These are phyloP conservation scores for Prunus padus DNA, from an alignment of 306 rosid species.

Conservation along the genomic window DNA sequence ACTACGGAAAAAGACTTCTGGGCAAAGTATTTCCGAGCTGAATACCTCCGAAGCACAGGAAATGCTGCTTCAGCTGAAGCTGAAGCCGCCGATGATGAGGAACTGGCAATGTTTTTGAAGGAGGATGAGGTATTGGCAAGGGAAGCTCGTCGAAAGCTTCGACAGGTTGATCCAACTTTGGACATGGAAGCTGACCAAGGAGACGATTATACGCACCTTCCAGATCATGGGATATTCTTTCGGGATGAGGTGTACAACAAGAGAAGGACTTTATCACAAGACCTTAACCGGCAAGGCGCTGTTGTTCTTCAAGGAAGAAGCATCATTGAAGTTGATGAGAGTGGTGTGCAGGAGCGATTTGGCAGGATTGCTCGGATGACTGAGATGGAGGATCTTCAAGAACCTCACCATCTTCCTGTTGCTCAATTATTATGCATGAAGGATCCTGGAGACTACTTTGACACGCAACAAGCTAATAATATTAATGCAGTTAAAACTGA, in stretches of 20 bases:
- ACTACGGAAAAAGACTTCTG: slow-evolving; percentile 89
- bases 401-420: slow-evolving; percentile 53
- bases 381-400: slow-evolving; percentile 85
- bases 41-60: slow-evolving; percentile 77
- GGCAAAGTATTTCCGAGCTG: slow-evolving; percentile 96
- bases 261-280: slow-evolving; percentile 77
- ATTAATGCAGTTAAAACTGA: slow-evolving; percentile 65
- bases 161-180: slow-evolving; percentile 86
- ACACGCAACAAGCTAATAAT: slow-evolving; percentile 71
- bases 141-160: slow-evolving; percentile 82
- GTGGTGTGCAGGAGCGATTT: slow-evolving; percentile 52
- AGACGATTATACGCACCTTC: slow-evolving; percentile 93
- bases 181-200: slow-evolving; percentile 99
- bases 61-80: slow-evolving; percentile 85
- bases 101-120: slow-evolving; percentile 85
- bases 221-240: slow-evolving; percentile 90
- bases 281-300: slow-evolving; percentile 95
- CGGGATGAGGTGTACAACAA: slow-evolving; percentile 45
- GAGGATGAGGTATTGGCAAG: slow-evolving; percentile 83
- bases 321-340: slow-evolving; percentile 48
- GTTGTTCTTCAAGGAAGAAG: slow-evolving; percentile 96
- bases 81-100: slow-evolving; percentile 99
- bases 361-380: slow-evolving; percentile 69
- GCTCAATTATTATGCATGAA: slow-evolving; percentile 79
- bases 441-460: slow-evolving; percentile 99